A percentile compares a stretch with the other conserved stretches of the same genome.
phyloP scores from a whole-genome alignment of 805 yeast species.

The Metschnikowia aberdeeniae region DNA sequence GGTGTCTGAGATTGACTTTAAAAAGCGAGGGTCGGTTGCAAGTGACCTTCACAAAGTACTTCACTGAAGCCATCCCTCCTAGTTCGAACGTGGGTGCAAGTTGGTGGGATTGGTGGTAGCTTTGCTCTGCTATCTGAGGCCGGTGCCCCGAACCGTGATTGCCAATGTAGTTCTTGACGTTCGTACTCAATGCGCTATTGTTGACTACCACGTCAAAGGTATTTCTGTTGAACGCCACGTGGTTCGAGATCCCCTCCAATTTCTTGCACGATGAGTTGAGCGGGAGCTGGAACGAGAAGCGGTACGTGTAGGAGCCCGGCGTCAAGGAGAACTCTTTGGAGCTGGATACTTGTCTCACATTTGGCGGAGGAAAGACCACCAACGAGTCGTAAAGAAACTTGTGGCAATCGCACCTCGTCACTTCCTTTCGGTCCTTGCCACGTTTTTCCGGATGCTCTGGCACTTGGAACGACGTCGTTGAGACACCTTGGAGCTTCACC shows the following conservation, averaged over 20 bases:
- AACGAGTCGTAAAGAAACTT: slow-evolving; percentile 46
- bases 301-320: slow-evolving; percentile 49
- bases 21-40: slow-evolving; percentile 50
- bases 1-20: slow-evolving; percentile 43
- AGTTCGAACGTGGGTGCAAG: slow-evolving; percentile 14
- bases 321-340: slow-evolving; percentile 44
- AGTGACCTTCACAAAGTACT: slow-evolving; percentile 59
- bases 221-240: slow-evolving; percentile 26
- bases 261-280: slow-evolving; percentile 32
- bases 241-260: slow-evolving; percentile 31
- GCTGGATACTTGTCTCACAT: slow-evolving; percentile 40
- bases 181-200: slow-evolving; percentile 27
- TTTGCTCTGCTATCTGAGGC: neutral
- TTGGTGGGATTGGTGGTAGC: slow-evolving; percentile 10
- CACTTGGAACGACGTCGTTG: slow-evolving; percentile 34
- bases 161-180: slow-evolving; percentile 14
- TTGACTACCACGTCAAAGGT: slow-evolving; percentile 28
- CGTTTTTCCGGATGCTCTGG: slow-evolving; percentile 16
- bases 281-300: slow-evolving; percentile 46
- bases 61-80: slow-evolving; percentile 33
- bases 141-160: neutral
- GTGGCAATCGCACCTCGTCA: slow-evolving; percentile 36
- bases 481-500: slow-evolving; percentile 50
- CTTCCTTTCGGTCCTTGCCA: slow-evolving; percentile 16
- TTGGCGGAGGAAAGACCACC: slow-evolving; percentile 51